Evolutionary conservation across 1,284 basidiomycete genomes (phyloP).

Genomic region (Stygiomarasmius scandens): DNA sequence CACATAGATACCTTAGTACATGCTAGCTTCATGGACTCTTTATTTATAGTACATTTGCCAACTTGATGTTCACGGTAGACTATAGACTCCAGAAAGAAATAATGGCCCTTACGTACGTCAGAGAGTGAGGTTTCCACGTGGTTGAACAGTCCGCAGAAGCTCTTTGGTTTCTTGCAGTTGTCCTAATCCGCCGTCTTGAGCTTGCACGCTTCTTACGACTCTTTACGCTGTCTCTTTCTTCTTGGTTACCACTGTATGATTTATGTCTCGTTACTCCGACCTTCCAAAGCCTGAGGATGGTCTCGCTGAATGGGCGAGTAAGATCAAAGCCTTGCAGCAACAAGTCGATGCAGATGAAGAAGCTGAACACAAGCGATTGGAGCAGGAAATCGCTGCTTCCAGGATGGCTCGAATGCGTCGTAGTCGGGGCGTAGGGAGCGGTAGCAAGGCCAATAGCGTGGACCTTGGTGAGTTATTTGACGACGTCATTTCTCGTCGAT

Average conservation of each 20-base stretch:
- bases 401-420: slow-evolving; percentile 66
- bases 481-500: not conserved
- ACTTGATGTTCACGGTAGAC: too few relatives aligned
- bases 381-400: slow-evolving; percentile 76
- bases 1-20: not conserved
- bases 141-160: too few relatives aligned
- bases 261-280: slow-evolving; percentile 27
- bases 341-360: slow-evolving; percentile 81
- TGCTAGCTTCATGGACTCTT: not conserved
- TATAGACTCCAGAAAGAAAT: too few relatives aligned
- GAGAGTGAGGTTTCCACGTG: too few relatives aligned
- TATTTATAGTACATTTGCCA: not conserved
- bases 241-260: not conserved
- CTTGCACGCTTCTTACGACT: not conserved
- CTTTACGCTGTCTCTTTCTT: not conserved
- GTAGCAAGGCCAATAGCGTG: slow-evolving; percentile 39
- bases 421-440: slow-evolving; percentile 52
- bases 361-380: slow-evolving; percentile 68
- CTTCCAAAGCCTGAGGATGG: slow-evolving; percentile 57
- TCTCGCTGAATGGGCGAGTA: slow-evolving; percentile 78
- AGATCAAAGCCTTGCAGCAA: slow-evolving; percentile 75
- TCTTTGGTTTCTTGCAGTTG: too few relatives aligned
- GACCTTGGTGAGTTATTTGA: slow-evolving; percentile 39
- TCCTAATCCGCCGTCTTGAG: not conserved
- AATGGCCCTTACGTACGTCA: too few relatives aligned